Base-by-base conservation (phyloP, 148 eudicot species). In the Camellia granthamiana region DNA sequence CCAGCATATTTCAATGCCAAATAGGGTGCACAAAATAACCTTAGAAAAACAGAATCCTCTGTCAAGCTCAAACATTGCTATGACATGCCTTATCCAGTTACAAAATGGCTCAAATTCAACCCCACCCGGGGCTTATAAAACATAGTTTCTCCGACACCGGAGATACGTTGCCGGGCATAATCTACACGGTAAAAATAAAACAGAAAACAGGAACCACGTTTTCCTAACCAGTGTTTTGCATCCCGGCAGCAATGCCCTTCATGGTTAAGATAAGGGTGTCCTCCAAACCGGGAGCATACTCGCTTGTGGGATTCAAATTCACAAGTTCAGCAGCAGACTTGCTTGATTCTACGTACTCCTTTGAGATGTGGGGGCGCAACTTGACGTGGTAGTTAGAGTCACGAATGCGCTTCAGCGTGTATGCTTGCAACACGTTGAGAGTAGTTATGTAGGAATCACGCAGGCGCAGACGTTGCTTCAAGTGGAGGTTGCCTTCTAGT, bases 171-270 rank as follows among this genome's bases (percentile, higher is more conserved):
- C 61, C 44, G 41, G 47, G 47, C 61, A 3, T 38, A 47, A 63
- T 63, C 42, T 58, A 12, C 43, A 54, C 18, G 0, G 76, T 30
- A 30, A 23, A 8, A 6, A 74, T 58, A 58, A 16, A 42, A 54
- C 3, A 3, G 63, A 14, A n/a, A 73, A 75, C 59, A 30, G 13
- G 70, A 11, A 63, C 13, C 6, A 56, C 0, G 14, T 16, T 86
- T 30, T 30, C 1, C 38, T 86, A 96, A 83, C 99, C 98, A 41
- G 99, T 96, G 88, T 96, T 96, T 84, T 96, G 97, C 91, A 96
- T 80, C 23, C 99, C 98, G 43, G 99, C 99, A 78, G 99, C 99
- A 87, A 96, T 91, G 80, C 98, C 99, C 97, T 96, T 96, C 99
- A 96, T 95, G 84, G 98, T 95, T 86, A 95, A 90, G 81, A 95